Evolutionary conservation across 768 basidiomycete species (phyloP), one percentile per base, ranked within the genome.

Genomic region (Boletus sensibilis): DNA sequence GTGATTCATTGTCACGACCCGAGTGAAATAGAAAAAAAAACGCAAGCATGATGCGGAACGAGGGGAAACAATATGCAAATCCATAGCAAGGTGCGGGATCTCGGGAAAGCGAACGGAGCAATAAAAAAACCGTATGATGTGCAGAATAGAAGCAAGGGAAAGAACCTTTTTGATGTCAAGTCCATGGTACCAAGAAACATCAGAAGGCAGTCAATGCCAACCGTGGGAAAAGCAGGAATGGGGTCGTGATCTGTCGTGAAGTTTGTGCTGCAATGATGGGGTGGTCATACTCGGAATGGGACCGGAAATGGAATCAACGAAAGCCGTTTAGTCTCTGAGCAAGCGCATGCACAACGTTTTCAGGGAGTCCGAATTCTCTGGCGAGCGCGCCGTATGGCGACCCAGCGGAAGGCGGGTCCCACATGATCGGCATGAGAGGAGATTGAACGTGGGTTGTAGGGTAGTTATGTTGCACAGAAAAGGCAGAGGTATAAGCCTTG

Each of bases 361-460:
- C 75, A 52, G 88, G 84, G 21, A 90, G 78, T n/a, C 88, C 88
- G 57, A 89, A 89, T 68, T 90, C 88, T 61, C 78, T 78, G 23
- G 88, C 88, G n/a, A 90, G 78, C 23, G 80, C 78, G 44, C 78
- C 78, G 25, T 68, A 83, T 52, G 65, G 78, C 40, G 62, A 61
- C 44, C 53, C 56, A 29, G 54, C 33, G 27, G 52, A 18, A 12
- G 55, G 25, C n/a, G 39, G 37, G 35, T 65, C 61, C 61, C 58
- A 67, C 68, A 64, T 65, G 53, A 52, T 55, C 37, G 61, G 68
- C 51, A 59, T 58, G 48, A 50, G 13, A 46, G 55, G 50, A 44
- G 52, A 58, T 42, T 60, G 60, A 13, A 35, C 52, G 16, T 60
- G 59, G 21, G 42, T n/a, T 9, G 38, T 34, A 34, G 53, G 49